Conservation (phyloP, 768 basidiomycete species). For the Clitopilus passeckerianus region DNA sequence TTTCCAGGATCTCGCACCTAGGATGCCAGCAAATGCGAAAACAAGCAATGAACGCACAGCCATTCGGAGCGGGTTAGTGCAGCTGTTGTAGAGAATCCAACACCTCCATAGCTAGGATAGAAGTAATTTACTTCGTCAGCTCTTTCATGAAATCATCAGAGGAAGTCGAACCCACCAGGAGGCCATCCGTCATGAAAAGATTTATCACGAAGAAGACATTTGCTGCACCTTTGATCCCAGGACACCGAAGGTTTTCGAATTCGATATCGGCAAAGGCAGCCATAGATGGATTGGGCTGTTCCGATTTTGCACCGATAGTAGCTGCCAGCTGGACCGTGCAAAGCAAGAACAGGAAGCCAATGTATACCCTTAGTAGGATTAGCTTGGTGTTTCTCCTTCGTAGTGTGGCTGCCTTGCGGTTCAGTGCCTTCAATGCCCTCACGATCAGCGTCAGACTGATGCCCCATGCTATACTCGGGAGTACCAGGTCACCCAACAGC, state of each 20-base stretch:
- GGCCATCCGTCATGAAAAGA: neutral
- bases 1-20: neutral
- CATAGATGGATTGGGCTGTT: neutral
- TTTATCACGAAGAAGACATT: neutral
- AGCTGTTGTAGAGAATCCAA: neutral
- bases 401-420: neutral
- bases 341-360: neutral
- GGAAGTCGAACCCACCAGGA: neutral
- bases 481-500: neutral
- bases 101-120: neutral
- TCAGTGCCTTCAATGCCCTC: neutral
- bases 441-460: neutral
- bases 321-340: neutral
- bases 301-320: neutral
- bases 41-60: neutral
- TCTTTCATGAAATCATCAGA: too few relatives aligned
- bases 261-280: neutral
- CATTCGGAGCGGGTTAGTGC: neutral
- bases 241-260: neutral
- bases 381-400: neutral
- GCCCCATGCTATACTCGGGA: neutral
- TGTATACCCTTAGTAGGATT: neutral
- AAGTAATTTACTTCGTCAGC: too few relatives aligned
- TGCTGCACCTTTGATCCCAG: neutral
- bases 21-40: neutral